Conservation (phyloP, 805 yeast species). For the Saccharomycopsis sp. region DNA sequence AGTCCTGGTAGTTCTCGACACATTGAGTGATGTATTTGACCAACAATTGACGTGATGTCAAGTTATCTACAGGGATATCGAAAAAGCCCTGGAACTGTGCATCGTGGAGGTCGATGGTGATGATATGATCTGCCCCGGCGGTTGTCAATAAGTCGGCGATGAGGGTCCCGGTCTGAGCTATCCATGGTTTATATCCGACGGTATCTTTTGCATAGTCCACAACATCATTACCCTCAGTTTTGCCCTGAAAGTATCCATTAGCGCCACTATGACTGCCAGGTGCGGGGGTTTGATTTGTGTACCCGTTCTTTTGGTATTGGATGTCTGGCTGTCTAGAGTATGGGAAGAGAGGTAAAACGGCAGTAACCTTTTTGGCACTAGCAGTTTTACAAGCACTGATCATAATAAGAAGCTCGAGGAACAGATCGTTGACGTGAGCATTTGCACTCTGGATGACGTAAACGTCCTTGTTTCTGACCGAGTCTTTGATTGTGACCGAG, state of each 20-base stretch:
- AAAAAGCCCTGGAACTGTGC: conserved; percentile 98
- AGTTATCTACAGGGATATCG: conserved; percentile 91
- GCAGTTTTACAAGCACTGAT: conserved; percentile 92
- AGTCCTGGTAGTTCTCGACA: conserved; percentile 74
- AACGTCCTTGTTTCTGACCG: conserved; percentile 95
- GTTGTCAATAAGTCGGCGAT: conserved; percentile 81
- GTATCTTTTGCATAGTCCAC: conserved; percentile 28
- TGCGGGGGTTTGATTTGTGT: neutral
- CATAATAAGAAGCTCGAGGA: conserved; percentile 75
- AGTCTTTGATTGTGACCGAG: conserved; percentile 73
- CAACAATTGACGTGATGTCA: conserved; percentile 81
- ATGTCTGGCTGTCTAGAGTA: conserved; percentile 95
- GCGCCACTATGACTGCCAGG: too few relatives aligned
- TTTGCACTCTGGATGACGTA: conserved; percentile 82
- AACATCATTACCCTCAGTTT: conserved; percentile 4
- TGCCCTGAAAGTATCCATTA: neutral
- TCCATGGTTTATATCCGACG: conserved; percentile 87
- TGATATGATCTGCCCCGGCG: conserved; percentile 94
- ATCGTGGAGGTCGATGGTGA: conserved; percentile 97
- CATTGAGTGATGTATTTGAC: conserved; percentile 75
- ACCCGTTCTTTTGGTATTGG: conserved; percentile 50
- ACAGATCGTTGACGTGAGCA: conserved; percentile 82
- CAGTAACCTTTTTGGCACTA: conserved; percentile 81
- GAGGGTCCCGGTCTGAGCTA: conserved; percentile 89
- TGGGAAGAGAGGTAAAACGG: conserved; percentile 89